Base-by-base conservation (phyloP, 345 rosid genomes). In the Eucalyptus pauciflora region DNA sequence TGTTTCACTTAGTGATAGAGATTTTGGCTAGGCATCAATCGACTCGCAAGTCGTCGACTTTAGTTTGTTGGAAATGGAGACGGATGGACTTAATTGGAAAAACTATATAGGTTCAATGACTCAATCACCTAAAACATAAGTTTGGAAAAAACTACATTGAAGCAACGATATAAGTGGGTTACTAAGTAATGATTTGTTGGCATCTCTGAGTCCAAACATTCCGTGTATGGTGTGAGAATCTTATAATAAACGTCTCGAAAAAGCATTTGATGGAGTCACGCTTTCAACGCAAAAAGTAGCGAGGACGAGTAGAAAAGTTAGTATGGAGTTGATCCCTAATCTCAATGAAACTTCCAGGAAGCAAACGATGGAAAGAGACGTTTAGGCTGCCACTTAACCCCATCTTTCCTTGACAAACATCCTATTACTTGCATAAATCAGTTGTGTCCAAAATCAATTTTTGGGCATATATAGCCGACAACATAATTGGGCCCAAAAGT, bases 251-350 rank as follows among this genome's bases (percentile, higher is more conserved):
- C 31, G 14, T 29, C 13, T 27, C 7, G 1, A 62, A 27, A 60
- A 60, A 60, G 37, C 4, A 27, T 0, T 3, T 13, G 17, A 27
- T 1, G 3, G 56, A 29, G 29, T 24, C 2, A 1, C 0, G 20
- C 76, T 7, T 14, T 31, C 10, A 1, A 29, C 3, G 3, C 10
- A 7, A 3, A 64, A n/a, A 7, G 17, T 14, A 17, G 5, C 5
- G 22, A 10, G 18, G 4, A 69, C 10, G 4, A 11, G 33, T 62
- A 13, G 14, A 33, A 69, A 17, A 56, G 62, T 11, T 1, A 64
- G 20, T 2, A n/a, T 7, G 81, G 41, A 37, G 24, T 71, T 8
- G 80, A 69, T 17, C 25, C 13, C 45, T 69, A 17, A 9, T 9
- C 24, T 8, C 7, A 17, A 9, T 17, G 45, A 14, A 69, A 69